Evolutionary conservation across 169 alveolate species (phyloP).

Genomic region (Blepharisma undulans): DNA sequence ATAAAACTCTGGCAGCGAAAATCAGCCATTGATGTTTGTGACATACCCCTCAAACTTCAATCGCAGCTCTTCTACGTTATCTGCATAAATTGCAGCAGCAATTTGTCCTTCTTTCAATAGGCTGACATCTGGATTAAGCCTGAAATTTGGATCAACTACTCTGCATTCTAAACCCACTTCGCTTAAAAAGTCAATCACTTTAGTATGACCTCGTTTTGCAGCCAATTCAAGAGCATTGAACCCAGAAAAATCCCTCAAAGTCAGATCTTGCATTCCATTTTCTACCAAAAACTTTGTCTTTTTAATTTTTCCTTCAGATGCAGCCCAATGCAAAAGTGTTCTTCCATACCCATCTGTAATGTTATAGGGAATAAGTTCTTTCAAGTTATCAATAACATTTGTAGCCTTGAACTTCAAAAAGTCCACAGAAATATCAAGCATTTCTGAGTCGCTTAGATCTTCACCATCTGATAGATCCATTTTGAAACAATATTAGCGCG

Average conservation of each 20-base stretch:
- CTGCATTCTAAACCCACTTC: conserved; percentile 4
- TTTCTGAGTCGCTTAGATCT: background rate
- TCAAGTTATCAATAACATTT: background rate
- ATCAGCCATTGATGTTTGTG: conserved; percentile 1
- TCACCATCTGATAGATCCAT: background rate
- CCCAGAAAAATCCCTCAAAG: background rate
- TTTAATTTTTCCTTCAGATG: background rate
- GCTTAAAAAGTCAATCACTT: background rate
- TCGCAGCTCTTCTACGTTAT: conserved; percentile 6
- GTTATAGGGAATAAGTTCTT: conserved; percentile 4
- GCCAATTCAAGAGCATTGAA: conserved; percentile 8
- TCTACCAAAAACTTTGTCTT: conserved; percentile 12
- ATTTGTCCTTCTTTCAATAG: conserved; percentile 15
- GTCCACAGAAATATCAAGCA: background rate
- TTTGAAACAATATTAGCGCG: background rate
- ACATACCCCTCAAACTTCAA: background rate
- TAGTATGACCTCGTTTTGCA: background rate
- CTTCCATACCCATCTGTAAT: background rate
- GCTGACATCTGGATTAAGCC: conserved; percentile 15
- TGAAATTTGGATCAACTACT: background rate
- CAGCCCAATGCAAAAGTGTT: conserved; percentile 28
- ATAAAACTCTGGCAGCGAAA: background rate
- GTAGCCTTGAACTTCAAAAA: background rate
- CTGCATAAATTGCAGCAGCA: conserved; percentile 6
- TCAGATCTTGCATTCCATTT: background rate